Evolutionary conservation across 208 protist species (phyloP).

Genomic region (Trypanosoma conorhini): DNA sequence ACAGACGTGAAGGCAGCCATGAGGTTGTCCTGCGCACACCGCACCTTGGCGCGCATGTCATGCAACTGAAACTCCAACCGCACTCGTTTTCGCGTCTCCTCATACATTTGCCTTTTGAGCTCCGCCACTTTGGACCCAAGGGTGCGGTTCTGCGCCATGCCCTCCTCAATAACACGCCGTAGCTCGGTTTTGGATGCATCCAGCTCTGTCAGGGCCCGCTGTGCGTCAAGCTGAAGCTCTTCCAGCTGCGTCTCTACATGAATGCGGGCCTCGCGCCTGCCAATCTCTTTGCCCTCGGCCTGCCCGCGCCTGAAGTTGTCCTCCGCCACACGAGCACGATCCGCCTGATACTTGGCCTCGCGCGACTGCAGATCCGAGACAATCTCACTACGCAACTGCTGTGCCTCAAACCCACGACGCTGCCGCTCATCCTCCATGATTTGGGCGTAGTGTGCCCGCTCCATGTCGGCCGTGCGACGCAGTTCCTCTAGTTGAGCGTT

Average conservation of each 20-base stretch:
- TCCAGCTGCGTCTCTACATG: conserved; percentile 47
- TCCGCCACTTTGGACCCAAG: conserved; percentile 30
- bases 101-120: conserved; percentile 32
- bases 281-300: conserved; percentile 51
- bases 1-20: conserved; percentile 18
- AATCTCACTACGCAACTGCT: conserved; percentile 69
- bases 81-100: conserved; percentile 24
- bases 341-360: conserved; percentile 49
- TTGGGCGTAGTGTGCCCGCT: conserved; percentile 52
- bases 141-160: conserved; percentile 39
- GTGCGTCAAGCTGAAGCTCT: conserved; percentile 56
- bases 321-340: conserved; percentile 49
- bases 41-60: conserved; percentile 31
- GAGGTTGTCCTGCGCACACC: conserved; percentile 24
- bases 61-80: conserved; percentile 16
- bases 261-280: conserved; percentile 36
- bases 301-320: conserved; percentile 60
- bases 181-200: conserved; percentile 57
- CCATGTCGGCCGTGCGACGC: conserved; percentile 48
- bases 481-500: conserved; percentile 41
- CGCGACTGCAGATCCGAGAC: conserved; percentile 55
- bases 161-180: conserved; percentile 50
- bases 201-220: conserved; percentile 49
- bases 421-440: conserved; percentile 77
- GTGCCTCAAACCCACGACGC: conserved; percentile 45